Percentiles rank a stretch among this genome's conserved stretches.
Conservation (phyloP, 257 asterid species). For the Solanum bukasovii region DNA sequence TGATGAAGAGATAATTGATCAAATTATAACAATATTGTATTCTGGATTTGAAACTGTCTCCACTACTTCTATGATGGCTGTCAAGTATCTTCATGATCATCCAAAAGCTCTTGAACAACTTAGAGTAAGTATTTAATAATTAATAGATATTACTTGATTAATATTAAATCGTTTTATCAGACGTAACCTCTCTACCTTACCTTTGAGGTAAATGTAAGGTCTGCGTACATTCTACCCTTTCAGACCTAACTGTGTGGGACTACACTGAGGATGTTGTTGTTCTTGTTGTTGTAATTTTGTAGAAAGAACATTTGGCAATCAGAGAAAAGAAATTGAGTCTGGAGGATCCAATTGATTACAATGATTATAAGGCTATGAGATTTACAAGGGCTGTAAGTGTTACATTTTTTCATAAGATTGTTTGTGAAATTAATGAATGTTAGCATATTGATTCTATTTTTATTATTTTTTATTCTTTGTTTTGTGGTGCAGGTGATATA, state of each 20-base stretch:
- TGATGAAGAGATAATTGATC: conserved; percentile 69
- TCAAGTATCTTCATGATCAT: conserved; percentile 79
- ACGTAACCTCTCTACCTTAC: neutral
- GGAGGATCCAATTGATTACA: conserved; percentile 44
- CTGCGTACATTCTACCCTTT: neutral
- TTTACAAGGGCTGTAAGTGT: conserved; percentile 69
- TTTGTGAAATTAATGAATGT: neutral
- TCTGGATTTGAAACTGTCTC: conserved; percentile 91
- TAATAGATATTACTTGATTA: neutral
- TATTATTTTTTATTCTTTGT: neutral
- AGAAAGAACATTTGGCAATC: conserved; percentile 62
- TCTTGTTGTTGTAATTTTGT: neutral
- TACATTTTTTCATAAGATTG: neutral
- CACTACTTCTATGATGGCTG: conserved; percentile 78
- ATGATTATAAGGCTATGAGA: conserved; percentile 48
- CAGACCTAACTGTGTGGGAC: neutral
- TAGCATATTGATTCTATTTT: neutral
- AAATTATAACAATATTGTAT: conserved; percentile 66
- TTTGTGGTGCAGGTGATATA: conserved; percentile 30
- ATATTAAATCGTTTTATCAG: neutral
- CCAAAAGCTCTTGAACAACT: conserved; percentile 60
- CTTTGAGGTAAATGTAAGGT: neutral
- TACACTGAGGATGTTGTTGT: neutral
- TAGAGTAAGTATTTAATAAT: conserved; percentile 32
- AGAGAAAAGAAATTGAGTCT: conserved; percentile 20